Evolutionary conservation across 2,329 filamentous ascomycete species (phyloP).

Genomic region (Aspergillus brunneoviolaceus): DNA sequence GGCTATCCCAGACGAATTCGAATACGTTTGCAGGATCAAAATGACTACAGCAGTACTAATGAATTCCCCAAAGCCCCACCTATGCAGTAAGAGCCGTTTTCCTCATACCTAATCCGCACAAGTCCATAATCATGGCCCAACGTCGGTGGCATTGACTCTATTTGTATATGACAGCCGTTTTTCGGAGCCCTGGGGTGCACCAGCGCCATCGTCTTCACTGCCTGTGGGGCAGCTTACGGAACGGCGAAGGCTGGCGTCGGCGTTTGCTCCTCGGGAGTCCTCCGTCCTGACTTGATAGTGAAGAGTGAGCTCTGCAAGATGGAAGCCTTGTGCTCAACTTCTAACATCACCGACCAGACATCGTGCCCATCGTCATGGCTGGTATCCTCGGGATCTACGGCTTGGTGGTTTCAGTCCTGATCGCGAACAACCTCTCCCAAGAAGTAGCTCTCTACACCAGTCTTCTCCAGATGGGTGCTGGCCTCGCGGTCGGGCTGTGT

Average conservation of each 20-base stretch:
- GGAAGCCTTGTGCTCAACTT: no score
- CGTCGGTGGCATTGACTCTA: no score
- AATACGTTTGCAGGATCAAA: no score
- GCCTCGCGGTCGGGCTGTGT: constrained; percentile 76
- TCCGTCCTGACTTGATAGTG: constrained; percentile 96
- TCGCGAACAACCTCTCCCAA: constrained; percentile 76
- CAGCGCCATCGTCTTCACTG: constrained; percentile 92
- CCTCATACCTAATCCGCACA: neutral
- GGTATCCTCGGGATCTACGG: constrained; percentile 99
- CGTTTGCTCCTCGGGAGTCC: constrained; percentile 96
- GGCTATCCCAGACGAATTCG: neutral
- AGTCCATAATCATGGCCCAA: constrained; percentile 26
- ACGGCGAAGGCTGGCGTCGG: constrained; percentile 99
- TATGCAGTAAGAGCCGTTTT: neutral
- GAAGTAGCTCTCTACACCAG: constrained; percentile 72
- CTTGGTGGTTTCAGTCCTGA: constrained; percentile 82
- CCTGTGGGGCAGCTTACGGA: constrained; percentile 94
- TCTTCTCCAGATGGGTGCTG: constrained; percentile 82
- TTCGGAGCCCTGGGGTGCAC: constrained; percentile 98
- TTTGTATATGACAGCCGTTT: constrained; percentile 60
- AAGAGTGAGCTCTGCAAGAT: constrained; percentile 65
- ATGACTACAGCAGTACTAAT: neutral
- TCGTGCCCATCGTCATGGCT: constrained; percentile 99
- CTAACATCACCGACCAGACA: constrained; percentile 60
- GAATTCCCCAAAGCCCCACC: neutral